Base-by-base conservation (phyloP, 768 basidiomycete species). In the Leccinum subgranulosum region DNA sequence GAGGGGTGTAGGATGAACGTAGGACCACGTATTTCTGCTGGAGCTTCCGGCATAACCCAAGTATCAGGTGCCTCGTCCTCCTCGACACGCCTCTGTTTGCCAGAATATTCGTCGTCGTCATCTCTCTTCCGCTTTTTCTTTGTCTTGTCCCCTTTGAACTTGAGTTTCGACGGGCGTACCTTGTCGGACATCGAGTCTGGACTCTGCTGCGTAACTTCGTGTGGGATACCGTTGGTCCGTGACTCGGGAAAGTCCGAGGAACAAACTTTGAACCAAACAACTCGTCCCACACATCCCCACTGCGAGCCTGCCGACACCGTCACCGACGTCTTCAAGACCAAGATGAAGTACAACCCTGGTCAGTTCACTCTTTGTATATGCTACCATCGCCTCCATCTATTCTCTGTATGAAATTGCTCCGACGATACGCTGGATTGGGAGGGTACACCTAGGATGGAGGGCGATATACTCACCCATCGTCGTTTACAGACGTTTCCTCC, bases 311-410 rank as follows among this genome's bases (percentile, higher is more conserved):
- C 66, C 76, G 73, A 76, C 79, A 75, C 73, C 79, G 83, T 73
- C 76, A 75, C 74, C 75, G 77, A 78, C 78, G 76, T 77, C 82
- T 79, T 82, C 82, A 85, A 86, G 81, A 84, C 69, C 74, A 73
- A 83, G 76, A 85, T 88, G 88, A 92, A 92, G 80, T 84, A 77
- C 80, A 91, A 89, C 77, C 80, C 87, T 69, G 90, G 90, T 91
- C 69, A 81, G 90, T 86, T 57, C 56, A 53, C 65, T 70, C 59
- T 46, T 14, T 11, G 34, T 60, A 46, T 59, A 62, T 57, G 65
- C 58, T 36, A 23, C 46, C 54, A 60, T 65, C 64, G 60, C 54
- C 54, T 58, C 56, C 23, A 58, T 45, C 47, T 41, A 48, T 63
- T 59, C 60, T 57, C 60, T 65, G 60, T 63, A 33, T 66, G 58